Evolutionary conservation across 352 stramenopile species (phyloP).

Genomic region (Phytophthora pluvialis): DNA sequence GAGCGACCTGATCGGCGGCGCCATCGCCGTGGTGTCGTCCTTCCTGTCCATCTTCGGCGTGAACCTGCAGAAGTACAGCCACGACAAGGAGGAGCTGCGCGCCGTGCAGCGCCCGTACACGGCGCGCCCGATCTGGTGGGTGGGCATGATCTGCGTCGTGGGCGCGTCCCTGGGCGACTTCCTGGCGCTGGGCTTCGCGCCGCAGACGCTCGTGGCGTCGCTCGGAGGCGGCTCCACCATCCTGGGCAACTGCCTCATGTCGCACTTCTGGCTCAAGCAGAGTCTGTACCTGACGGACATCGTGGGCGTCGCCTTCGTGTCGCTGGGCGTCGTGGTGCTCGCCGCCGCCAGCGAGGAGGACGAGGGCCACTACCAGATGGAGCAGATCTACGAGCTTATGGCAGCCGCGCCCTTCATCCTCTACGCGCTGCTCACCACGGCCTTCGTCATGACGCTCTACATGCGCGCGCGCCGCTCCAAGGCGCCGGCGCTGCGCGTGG

Average conservation of each 20-base stretch:
- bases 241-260: slow-evolving; percentile 85
- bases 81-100: slow-evolving; percentile 84
- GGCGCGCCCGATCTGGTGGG: slow-evolving; percentile 86
- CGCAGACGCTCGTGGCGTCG: slow-evolving; percentile 87
- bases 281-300: slow-evolving; percentile 88
- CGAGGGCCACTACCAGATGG: slow-evolving; percentile 84
- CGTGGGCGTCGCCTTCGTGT: slow-evolving; percentile 75
- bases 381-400: slow-evolving; percentile 88
- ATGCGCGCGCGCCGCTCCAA: slow-evolving; percentile 83
- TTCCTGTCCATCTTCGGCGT: slow-evolving; percentile 91
- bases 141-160: slow-evolving; percentile 89
- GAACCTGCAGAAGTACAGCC: slow-evolving; percentile 92
- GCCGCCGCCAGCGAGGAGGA: slow-evolving; percentile 74
- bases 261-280: slow-evolving; percentile 89
- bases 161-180: slow-evolving; percentile 86
- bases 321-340: slow-evolving; percentile 81
- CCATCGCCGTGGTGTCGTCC: slow-evolving; percentile 75
- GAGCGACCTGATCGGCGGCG: slow-evolving; percentile 65
- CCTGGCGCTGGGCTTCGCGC: slow-evolving; percentile 84
- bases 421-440: slow-evolving; percentile 81
- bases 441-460: slow-evolving; percentile 86
- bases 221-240: slow-evolving; percentile 85
- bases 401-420: slow-evolving; percentile 81
- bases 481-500: slow-evolving; percentile 76
- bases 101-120: slow-evolving; percentile 80